Base-by-base conservation (phyloP, 2,329 filamentous ascomycete genomes). In the Cercospora sp. region DNA sequence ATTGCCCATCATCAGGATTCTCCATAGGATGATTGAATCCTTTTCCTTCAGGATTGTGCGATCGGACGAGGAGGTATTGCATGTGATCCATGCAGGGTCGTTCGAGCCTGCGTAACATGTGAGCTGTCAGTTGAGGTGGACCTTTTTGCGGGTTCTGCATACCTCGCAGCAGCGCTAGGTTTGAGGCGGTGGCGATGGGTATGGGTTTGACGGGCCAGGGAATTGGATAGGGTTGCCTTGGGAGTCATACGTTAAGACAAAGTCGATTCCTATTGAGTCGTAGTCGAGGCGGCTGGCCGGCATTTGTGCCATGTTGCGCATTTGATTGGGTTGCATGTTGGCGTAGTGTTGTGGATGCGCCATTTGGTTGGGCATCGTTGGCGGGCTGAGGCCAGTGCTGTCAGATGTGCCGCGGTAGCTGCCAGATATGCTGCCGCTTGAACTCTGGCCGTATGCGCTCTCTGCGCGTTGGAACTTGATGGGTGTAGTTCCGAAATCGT, bases 51-150 rank as follows among this genome's bases (percentile, higher is more conserved):
- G 79, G 76, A 67, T 82, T 84, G 78, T 84, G 79, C 69, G 83
- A 85, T 68, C 84, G 81, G 66, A 85, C 89, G 73, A 94, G 83
- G 69, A 97, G 85, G 81, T 90, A 92, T 74, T 93, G 91, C 81
- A 94, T 86, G 80, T 97, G 93, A 74, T 93, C 89, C 87, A 97
- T 96, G 84, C 95, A 98, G 63, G 94, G 92, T 78, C 90, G 91
- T 84, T 97, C 94, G 80, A 97, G 91, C 91, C 90, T 85, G 79
- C 66, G 72, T 48, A 45, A 53, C 60, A 58, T 63, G 45, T 70
- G 71, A 69, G 74, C 70, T 65, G 74, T 76, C 72, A 76, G 74
- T 71, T 62, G 68, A 68, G 62, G 70, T 70, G 73, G 66, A 70
- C 65, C 71, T 64, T 65, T 55, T 33, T 64, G 12, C 20, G 30